Percentiles rank a stretch among this genome's conserved stretches.
Evolutionary conservation across 139 green algal genomes (phyloP).

Genomic region (Chara braunii): DNA sequence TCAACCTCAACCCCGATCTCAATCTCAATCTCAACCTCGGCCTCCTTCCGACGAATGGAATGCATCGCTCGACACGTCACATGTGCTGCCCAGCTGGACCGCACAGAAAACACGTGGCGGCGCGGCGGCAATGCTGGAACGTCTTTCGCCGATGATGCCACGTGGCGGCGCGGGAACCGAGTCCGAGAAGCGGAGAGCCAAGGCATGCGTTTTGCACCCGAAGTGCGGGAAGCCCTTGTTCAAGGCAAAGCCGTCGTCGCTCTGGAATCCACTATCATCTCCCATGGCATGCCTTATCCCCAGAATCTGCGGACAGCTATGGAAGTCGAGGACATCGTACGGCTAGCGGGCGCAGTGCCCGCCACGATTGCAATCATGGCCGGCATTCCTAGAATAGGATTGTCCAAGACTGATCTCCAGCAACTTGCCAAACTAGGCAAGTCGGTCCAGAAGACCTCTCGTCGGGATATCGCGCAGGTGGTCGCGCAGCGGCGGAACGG

Average conservation of each 20-base stretch:
- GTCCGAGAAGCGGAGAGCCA: neutral
- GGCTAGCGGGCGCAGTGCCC: slow-evolving; percentile 62
- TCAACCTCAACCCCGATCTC: no score
- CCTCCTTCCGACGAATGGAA: no score
- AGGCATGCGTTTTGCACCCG: slow-evolving; percentile 19
- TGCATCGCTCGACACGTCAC: no score
- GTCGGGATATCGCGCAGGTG: slow-evolving; percentile 70
- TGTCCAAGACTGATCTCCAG: slow-evolving; percentile 51
- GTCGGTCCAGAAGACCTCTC: slow-evolving; percentile 64
- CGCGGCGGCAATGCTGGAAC: no score
- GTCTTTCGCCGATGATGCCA: no score
- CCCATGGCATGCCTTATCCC: slow-evolving; percentile 93
- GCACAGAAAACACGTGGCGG: no score
- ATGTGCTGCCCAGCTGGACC: no score
- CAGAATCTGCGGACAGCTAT: slow-evolving; percentile 79
- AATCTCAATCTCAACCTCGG: no score
- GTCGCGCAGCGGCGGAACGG: slow-evolving; percentile 52
- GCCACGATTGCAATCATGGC: slow-evolving; percentile 88
- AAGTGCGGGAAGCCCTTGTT: slow-evolving; percentile 65
- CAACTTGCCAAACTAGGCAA: slow-evolving; percentile 51
- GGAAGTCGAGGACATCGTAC: slow-evolving; percentile 77
- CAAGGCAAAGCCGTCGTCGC: slow-evolving; percentile 70
- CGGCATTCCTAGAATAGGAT: slow-evolving; percentile 57
- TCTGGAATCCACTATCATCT: slow-evolving; percentile 93
- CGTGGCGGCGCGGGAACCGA: no score